These are phyloP conservation scores for Annulohypoxylon bovei DNA, from an alignment of 495 filamentous ascomycete genomes.

Conservation along the genomic window DNA sequence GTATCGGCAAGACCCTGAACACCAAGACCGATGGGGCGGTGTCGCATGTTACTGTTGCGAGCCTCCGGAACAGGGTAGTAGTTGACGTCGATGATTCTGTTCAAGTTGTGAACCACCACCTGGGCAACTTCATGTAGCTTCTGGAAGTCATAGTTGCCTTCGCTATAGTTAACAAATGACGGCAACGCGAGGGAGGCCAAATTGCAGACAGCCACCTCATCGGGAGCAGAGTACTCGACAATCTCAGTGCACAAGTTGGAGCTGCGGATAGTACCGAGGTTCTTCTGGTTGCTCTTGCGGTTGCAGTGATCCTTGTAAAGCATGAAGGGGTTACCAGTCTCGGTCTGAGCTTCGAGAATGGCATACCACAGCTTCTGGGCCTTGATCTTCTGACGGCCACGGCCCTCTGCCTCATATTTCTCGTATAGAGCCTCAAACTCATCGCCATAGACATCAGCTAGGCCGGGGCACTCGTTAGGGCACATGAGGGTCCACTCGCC, in stretches of 20 bases:
- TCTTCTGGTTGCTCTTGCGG: conserved; percentile 99
- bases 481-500: conserved; percentile 97
- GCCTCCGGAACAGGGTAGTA: conserved; percentile 96
- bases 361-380: conserved; percentile 99
- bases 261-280: conserved; percentile 95
- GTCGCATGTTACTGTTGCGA: conserved; percentile 92
- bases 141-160: conserved; percentile 88
- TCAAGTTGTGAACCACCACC: conserved; percentile 90
- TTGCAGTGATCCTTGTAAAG: conserved; percentile 99
- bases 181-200: conserved; percentile 93
- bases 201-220: conserved; percentile 99
- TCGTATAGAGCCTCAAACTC: conserved; percentile 97
- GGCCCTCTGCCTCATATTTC: conserved; percentile 89
- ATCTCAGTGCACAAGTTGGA: conserved; percentile 99
- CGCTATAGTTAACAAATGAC: conserved; percentile 82
- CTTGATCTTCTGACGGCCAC: conserved; percentile 89
- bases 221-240: conserved; percentile 93
- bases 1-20: conserved; percentile 99
- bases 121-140: conserved; percentile 93
- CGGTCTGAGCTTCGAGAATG: conserved; percentile 95
- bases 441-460: conserved; percentile 96
- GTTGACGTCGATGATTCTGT: conserved; percentile 97
- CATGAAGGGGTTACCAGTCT: conserved; percentile 99
- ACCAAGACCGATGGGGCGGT: conserved; percentile 93
- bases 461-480: conserved; percentile 91